Percentiles rank a stretch among this genome's conserved stretches.
Conservation (phyloP, 805 yeast genomes). For the Lachancea sp. region DNA sequence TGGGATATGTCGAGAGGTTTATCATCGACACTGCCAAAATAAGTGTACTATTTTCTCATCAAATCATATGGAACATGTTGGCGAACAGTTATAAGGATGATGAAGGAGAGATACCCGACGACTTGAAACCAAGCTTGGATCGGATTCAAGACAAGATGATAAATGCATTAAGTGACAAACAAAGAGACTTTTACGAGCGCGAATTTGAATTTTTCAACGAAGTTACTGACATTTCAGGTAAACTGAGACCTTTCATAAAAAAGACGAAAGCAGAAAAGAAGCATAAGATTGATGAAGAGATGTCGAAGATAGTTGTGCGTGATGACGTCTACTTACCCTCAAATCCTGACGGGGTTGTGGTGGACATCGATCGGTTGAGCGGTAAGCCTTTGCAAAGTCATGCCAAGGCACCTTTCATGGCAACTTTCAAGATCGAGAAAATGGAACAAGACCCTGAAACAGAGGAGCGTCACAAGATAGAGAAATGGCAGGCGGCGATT, state of each 20-base stretch:
- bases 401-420: constrained; percentile 98
- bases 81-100: constrained; percentile 92
- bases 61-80: constrained; percentile 94
- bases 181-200: constrained; percentile 60
- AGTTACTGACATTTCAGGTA: constrained; percentile 91
- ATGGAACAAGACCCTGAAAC: constrained; percentile 38
- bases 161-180: constrained; percentile 50
- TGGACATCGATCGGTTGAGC: constrained; percentile 85
- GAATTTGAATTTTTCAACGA: constrained; percentile 88
- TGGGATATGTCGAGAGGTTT: constrained; percentile 82
- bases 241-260: constrained; percentile 88
- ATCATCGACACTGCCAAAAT: constrained; percentile 89
- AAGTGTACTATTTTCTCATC: constrained; percentile 90
- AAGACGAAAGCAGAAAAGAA: constrained; percentile 95
- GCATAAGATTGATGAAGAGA: constrained; percentile 91
- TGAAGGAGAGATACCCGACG: constrained; percentile 73
- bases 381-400: constrained; percentile 96
- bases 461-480: constrained; percentile 42
- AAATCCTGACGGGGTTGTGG: constrained; percentile 91
- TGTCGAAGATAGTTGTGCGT: constrained; percentile 65
- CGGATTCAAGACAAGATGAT: constrained; percentile 61
- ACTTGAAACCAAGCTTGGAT: constrained; percentile 77
- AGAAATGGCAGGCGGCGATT: constrained; percentile 89
- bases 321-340: constrained; percentile 90
- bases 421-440: constrained; percentile 78